phyloP scores from a whole-genome alignment of 495 filamentous ascomycete genomes.

The Amniculicola lignicola region DNA sequence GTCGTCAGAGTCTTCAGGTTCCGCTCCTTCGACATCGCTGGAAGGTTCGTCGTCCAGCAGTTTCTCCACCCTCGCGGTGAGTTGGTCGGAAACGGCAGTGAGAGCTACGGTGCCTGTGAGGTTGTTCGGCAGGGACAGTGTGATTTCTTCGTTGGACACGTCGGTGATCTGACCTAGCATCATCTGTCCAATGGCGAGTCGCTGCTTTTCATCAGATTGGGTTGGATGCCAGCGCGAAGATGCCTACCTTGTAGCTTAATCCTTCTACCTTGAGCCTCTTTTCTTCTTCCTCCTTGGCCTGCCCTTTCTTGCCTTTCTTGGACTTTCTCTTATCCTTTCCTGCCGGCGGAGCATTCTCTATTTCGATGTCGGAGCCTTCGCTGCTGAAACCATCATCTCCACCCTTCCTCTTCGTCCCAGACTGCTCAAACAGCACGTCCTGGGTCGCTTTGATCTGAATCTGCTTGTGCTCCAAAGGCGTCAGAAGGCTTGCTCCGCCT shows the following conservation, averaged over 20 bases:
- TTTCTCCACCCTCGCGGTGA: conserved; percentile 65
- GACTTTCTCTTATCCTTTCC: conserved; percentile 52
- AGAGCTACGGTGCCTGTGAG: conserved; percentile 84
- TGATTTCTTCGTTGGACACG: conserved; percentile 74
- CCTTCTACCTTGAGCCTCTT: conserved; percentile 72
- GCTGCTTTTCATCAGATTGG: conserved; percentile 56
- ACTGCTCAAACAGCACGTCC: conserved; percentile 91
- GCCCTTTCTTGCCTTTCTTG: conserved; percentile 35
- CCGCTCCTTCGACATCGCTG: conserved; percentile 52
- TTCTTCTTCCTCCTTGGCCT: conserved; percentile 48
- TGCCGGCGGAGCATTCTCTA: conserved; percentile 40
- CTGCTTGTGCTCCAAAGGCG: conserved; percentile 91
- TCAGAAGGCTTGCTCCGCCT: conserved; percentile 86
- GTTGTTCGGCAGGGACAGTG: conserved; percentile 84
- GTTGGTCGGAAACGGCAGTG: conserved; percentile 76
- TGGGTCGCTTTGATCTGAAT: conserved; percentile 89
- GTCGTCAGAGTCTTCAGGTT: conserved; percentile 53
- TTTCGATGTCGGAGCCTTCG: conserved; percentile 53
- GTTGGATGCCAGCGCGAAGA: no score
- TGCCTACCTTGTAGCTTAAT: conserved; percentile 78
- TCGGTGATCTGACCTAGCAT: conserved; percentile 82
- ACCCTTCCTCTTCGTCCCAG: conserved; percentile 48
- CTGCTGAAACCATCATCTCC: conserved; percentile 41
- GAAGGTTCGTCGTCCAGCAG: conserved; percentile 58
- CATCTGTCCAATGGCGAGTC: conserved; percentile 75